Evolutionary conservation across 345 rosid species (phyloP), one percentile per base, ranked within the genome.

Genomic region (Excoecaria agallocha): DNA sequence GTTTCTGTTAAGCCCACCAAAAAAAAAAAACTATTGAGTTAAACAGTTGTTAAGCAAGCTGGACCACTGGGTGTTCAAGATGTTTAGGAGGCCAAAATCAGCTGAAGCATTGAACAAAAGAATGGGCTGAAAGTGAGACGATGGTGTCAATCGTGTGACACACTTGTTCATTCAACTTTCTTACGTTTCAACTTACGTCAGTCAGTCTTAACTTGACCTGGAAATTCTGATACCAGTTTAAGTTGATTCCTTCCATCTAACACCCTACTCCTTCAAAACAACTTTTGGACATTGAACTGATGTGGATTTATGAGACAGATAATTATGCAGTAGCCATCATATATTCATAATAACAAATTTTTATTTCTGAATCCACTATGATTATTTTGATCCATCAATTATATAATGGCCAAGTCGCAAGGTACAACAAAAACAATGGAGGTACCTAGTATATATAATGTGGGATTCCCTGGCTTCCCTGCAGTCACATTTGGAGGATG

Each of bases 81-180:
- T 43, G 54, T 57, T 41, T 6, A 57, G 74, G 66, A 57, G 45
- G 74, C 19, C 55, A 56, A 43, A 38, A 71, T 43, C 39, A 45
- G 43, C 65, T 57, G 55, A 71, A 22, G 41, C 65, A 58, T 45
- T 58, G 65, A 25, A 58, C 17, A 16, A 58, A 38, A 24, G 65
- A 22, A 24, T 12, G 62, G 35, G 46, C 39, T 22, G 54, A 16
- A 56, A 8, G 35, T 45, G 16, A 70, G 50, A 70, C 12, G 9
- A 22, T 5, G 19, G 35, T 13, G 22, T 20, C 48, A 11, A 50
- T 9, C 19, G 50, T 6, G 3, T 10, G 16, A 59, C 12, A 38
- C 5, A 51, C 60, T 10, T 12, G 45, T 68, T 30, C 22, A 51
- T 24, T 35, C 10, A 50, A 51, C n/a, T 46, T 4, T 49, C 16